Conservation (phyloP, 345 rosid genomes). For the Kernera saxatilis region DNA sequence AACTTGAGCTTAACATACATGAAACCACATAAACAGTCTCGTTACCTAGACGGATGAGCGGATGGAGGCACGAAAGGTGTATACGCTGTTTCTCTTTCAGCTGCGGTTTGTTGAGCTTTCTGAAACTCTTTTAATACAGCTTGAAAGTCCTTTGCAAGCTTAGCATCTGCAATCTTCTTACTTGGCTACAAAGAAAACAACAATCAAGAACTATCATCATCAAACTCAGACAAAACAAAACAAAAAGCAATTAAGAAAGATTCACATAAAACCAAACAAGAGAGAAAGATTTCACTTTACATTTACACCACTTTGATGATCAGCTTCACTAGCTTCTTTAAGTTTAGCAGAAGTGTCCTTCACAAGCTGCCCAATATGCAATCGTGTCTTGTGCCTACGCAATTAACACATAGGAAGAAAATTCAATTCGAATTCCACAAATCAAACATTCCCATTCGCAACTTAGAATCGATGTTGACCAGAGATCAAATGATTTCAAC, state of each 20-base stretch:
- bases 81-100: constrained; percentile 85
- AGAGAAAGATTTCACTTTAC: constrained; percentile 28
- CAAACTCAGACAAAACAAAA: not conserved
- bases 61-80: constrained; percentile 50
- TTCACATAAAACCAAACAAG: not conserved
- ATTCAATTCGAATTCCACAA: not conserved
- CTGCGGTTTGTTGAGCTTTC: constrained; percentile 92
- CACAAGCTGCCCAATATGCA: constrained; percentile 84
- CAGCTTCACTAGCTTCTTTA: constrained; percentile 84
- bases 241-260: not conserved
- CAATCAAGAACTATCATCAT: not conserved
- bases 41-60: constrained; percentile 29
- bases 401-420: not conserved
- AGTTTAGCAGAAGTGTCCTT: constrained; percentile 95
- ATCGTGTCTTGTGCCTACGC: constrained; percentile 77
- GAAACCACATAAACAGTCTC: not conserved
- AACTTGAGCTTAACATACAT: not conserved
- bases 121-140: constrained; percentile 94
- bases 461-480: not conserved
- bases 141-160: constrained; percentile 97
- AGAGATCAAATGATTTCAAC: not conserved
- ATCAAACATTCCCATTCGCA: not conserved
- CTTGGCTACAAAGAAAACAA: constrained; percentile 46
- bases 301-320: constrained; percentile 68
- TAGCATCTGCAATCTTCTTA: constrained; percentile 94